Evolutionary conservation across 176 grass and related monocot species (phyloP), one percentile per base, ranked within the genome.

Genomic region (Avena eriantha): DNA sequence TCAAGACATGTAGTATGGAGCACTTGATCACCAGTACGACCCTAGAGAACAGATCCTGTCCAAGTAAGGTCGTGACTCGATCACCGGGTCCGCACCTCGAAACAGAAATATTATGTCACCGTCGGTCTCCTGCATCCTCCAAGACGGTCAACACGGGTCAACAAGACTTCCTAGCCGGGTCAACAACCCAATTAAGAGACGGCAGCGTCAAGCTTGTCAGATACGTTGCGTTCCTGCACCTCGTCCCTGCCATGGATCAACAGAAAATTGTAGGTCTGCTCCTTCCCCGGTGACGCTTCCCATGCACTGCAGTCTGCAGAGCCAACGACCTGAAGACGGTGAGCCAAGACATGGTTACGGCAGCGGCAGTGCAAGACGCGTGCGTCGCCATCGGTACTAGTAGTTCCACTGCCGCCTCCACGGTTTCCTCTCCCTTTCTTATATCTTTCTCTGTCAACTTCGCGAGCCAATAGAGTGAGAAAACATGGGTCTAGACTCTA

Each of bases 101-200:
- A 33, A 29, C 29, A 29, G 29, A 29, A 29, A 29, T 29, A 29
- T 29, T 29, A 29, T 29, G 29, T 29, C 29, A 29, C 29, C 29
- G 29, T 29, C 29, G 29, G 29, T 61, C 22, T 61, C 35, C 10
- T 11, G 33, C 57, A 29, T 66, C 46, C 22, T 75, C 68, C 11
- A 58, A 31, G 26, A 31, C 63, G 83, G n/a, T 82, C 72, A 19
- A 43, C 80, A 57, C 74, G 24, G 17, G 80, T 90, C 84, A 90
- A 79, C 65, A 22, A 86, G 74, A 83, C 74, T n/a, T 74, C 72
- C 46, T 21, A 5, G 47, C n/a, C 33, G n/a, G 11, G 81, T 64
- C 41, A 53, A 35, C 79, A 73, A 31, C 73, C 73, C 65, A 79
- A 34, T 24, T 10, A 17, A 64, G 11, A 35, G 16, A 7, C 34